Base-by-base conservation (phyloP, 2,329 filamentous ascomycete genomes). In the Beauveria caledonica region DNA sequence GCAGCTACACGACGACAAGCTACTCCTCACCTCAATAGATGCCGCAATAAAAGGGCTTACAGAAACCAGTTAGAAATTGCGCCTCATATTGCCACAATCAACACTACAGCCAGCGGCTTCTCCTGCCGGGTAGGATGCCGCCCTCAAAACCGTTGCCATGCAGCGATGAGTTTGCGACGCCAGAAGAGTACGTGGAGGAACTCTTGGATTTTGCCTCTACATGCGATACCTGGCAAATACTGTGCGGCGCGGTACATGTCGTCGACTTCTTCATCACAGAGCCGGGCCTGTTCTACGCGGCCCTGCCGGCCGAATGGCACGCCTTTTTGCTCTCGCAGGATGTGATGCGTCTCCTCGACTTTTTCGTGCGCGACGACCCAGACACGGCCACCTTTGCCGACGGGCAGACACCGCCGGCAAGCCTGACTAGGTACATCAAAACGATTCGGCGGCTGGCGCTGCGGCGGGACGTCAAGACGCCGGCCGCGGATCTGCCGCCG, bases 211-310 rank as follows among this genome's bases (percentile, higher is more conserved):
- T 97, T 68, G 83, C 86, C 1, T 86, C 86, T 6, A 86, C 85
- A 2, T 89, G 88, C 50, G 83, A 87, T 58, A 79, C 91, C 1
- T 92, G 97, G 66, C 88, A 90, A 65, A 90, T 90, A 27, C 80
- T 99, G n/a, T 96, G 92, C 70, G 94, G 94, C 58, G 92, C 93
- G n/a, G 90, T 97, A 1, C 94, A 99, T 70, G 92, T 99, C 64
- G 81, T 97, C 60, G 94, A 99, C 72, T 97, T 99, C 74, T 91
- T 97, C 76, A 97, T 92, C 2, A 84, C 85, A 46, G 84, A 91
- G 52, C 90, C 91, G 5, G 88, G 91, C 64, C 80, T 97, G 0
- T 99, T 96, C 71, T 84, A 88, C 57, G 80, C 82, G 1, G 82
- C 93, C 1, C 74, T 99, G 1, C 90, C 92, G 0, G 71, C 81